Percentiles rank a stretch among this genome's conserved stretches.
Evolutionary conservation across 1,284 basidiomycete species (phyloP).

Genomic region (Porogramme epimiltina): DNA sequence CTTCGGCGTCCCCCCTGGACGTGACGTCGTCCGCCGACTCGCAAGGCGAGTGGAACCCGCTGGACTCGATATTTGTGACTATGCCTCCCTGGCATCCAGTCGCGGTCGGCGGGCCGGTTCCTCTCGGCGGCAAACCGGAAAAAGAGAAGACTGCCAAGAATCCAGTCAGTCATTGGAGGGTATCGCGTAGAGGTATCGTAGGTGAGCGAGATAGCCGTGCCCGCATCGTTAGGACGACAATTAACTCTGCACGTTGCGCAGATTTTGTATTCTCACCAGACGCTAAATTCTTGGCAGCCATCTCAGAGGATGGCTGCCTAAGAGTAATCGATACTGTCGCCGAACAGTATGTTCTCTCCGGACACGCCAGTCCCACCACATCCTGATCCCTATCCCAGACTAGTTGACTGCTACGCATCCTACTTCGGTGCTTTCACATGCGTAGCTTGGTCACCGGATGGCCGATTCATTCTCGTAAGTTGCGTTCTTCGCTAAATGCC

Average conservation of each 20-base stretch:
- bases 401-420: slow-evolving; percentile 88
- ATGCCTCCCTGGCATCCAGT: slow-evolving; percentile 82
- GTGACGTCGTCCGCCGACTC: slow-evolving; percentile 14
- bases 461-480: slow-evolving; percentile 84
- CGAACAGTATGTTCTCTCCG: slow-evolving; percentile 64
- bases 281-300: slow-evolving; percentile 82
- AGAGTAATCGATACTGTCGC: slow-evolving; percentile 84
- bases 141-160: slow-evolving; percentile 78
- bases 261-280: slow-evolving; percentile 92
- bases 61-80: slow-evolving; percentile 77
- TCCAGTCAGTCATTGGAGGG: slow-evolving; percentile 84
- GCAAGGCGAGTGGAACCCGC: slow-evolving; percentile 67
- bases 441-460: slow-evolving; percentile 94
- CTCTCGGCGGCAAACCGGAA: slow-evolving; percentile 45
- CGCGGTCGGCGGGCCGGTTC: slow-evolving; percentile 34
- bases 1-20: slow-evolving; percentile 16
- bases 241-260: too few relatives aligned
- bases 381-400: slow-evolving; percentile 40
- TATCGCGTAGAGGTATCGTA: slow-evolving; percentile 70
- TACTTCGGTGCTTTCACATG: slow-evolving; percentile 92
- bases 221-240: too few relatives aligned
- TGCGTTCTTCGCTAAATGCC: background rate
- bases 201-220: slow-evolving; percentile 48
- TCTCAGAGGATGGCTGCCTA: slow-evolving; percentile 88
- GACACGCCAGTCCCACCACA: slow-evolving; percentile 8